Evolutionary conservation across 169 alveolate species (phyloP).

Genomic region (Plasmodium coatneyi): DNA sequence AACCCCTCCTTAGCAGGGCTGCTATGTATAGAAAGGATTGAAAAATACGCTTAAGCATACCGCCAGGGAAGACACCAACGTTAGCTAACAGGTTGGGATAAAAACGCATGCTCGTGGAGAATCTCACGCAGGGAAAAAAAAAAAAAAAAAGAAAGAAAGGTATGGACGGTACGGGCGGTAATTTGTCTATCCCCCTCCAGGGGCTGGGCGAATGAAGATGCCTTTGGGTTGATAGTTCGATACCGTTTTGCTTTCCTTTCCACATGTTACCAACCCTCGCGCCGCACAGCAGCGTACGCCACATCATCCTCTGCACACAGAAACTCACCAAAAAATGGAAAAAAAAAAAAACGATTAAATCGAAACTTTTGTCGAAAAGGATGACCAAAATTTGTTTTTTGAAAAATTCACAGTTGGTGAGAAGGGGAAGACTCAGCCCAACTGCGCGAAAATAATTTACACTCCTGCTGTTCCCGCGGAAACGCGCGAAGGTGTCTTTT

Average conservation of each 20-base stretch:
- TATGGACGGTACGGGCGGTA: neutral
- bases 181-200: neutral
- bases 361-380: neutral
- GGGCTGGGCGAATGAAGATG: neutral
- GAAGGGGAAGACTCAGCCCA: neutral
- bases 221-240: neutral
- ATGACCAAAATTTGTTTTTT: neutral
- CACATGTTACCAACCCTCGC: neutral
- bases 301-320: neutral
- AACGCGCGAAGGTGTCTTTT: neutral
- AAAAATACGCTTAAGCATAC: neutral
- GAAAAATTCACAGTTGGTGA: neutral
- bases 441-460: neutral
- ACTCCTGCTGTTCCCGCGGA: neutral
- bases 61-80: neutral
- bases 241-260: neutral
- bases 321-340: neutral
- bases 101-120: neutral
- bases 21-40: neutral
- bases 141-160: neutral
- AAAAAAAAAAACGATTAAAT: too few relatives aligned
- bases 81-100: neutral
- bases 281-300: neutral
- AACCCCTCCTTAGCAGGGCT: neutral
- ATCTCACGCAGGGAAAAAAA: neutral